Conservation (phyloP, 345 rosid genomes). For the Rhizophora apiculata region DNA sequence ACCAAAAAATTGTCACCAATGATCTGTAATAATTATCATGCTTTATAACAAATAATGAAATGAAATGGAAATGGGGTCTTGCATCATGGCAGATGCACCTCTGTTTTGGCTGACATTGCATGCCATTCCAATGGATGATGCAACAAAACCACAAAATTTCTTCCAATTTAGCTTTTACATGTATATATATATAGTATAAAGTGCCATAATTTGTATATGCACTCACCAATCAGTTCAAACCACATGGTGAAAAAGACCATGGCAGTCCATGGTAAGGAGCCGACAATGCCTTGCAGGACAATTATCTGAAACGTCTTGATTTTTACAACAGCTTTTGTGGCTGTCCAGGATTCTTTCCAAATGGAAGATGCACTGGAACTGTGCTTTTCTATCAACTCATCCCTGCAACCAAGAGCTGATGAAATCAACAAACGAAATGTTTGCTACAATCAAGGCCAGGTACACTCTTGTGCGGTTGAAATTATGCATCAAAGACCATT, state of each 20-base stretch:
- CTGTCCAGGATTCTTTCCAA: slow-evolving; percentile 71
- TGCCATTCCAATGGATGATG: background rate
- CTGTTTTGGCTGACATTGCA: too few relatives aligned
- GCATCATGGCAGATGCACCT: too few relatives aligned
- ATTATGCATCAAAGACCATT: background rate
- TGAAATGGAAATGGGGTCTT: too few relatives aligned
- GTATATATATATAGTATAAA: background rate
- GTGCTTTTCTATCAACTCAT: slow-evolving; percentile 46
- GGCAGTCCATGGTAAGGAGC: slow-evolving; percentile 93
- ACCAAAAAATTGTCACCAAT: background rate
- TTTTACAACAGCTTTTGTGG: slow-evolving; percentile 68
- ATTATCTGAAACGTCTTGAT: slow-evolving; percentile 83
- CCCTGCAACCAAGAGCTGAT: slow-evolving; percentile 38
- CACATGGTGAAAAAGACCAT: slow-evolving; percentile 97
- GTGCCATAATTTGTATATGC: background rate
- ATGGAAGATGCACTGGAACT: slow-evolving; percentile 36
- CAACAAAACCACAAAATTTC: background rate
- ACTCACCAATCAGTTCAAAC: slow-evolving; percentile 87
- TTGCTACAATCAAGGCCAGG: background rate
- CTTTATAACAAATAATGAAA: background rate
- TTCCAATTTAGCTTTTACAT: background rate
- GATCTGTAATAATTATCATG: background rate
- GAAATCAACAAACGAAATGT: slow-evolving; percentile 1
- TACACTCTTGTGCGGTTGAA: background rate
- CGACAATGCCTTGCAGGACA: slow-evolving; percentile 83